Evolutionary conservation across 805 yeast genomes (phyloP), one percentile per base, ranked within the genome.

Genomic region (Sugiyamaella qingdaonensis): DNA sequence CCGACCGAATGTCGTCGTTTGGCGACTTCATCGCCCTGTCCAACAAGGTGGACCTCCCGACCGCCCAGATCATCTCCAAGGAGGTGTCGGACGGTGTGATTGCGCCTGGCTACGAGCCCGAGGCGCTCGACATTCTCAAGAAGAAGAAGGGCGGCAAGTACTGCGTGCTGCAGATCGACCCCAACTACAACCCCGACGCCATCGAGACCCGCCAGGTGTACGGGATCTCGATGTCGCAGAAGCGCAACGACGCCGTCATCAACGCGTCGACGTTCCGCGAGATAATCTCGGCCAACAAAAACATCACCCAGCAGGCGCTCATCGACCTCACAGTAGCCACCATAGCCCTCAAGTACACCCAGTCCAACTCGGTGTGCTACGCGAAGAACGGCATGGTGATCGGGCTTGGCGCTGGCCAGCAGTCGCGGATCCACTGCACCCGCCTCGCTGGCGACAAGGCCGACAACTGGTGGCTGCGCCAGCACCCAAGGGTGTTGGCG

Each of bases 391-490:
- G 99, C 78, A 94, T 94, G 99, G 96, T 94, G 57, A 83, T 94
- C 66, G 99, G 99, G 61, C 81, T 94, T 64, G 99, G 99, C 68
- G 99, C 99, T 56, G 99, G 99, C 61, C 99, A 94, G 79, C 99
- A 94, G 77, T 90, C 97, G 53, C 85, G 99, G 77, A 94, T 94
- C 68, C 99, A 94, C 78, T 94, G 99, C 78, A 94, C 99, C 48
- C 86, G 99, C 77, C 81, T 94, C 64, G 99, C 99, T 49, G 99
- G 99, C 71, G 99, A 94, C 68, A 94, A 94, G 79, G 97, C 98
- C 61, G 97, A 94, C 73, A 91, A 91, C 81, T 94, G 98, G 98
- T 94, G 99, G 99, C 81, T 94, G 68, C 86, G 99, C 79, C 98
- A 94, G 74, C 99, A 94, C 74, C 98, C 98, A 62, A 82, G 78